Evolutionary conservation across 2,329 filamentous ascomycete genomes (phyloP).

Genomic region (Neospermospora avenae): DNA sequence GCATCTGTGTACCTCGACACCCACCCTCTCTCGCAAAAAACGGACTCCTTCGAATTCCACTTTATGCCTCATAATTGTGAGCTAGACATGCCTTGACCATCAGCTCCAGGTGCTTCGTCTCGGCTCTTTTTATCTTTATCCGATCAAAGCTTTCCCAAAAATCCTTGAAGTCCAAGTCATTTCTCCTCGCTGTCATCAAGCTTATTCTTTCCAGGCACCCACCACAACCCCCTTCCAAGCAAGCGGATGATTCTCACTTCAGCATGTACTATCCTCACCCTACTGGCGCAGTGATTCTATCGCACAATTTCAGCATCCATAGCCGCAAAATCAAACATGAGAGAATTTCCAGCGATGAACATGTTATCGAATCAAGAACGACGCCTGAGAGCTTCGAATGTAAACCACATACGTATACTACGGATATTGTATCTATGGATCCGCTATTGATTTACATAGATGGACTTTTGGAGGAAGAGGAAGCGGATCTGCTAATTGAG

Average conservation of each 20-base stretch:
- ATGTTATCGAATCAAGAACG: neutral
- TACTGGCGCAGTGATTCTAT: neutral
- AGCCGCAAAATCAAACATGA: neutral
- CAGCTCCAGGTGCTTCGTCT: no score
- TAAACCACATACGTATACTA: slow-evolving; percentile 19
- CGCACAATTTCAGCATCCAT: neutral
- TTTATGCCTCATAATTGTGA: no score
- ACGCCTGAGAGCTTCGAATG: slow-evolving; percentile 10
- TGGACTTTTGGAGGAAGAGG: slow-evolving; percentile 16
- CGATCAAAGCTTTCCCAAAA: neutral
- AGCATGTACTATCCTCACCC: neutral
- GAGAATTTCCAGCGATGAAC: neutral
- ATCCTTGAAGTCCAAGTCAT: neutral
- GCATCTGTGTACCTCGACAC: no score
- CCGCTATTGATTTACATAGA: slow-evolving; percentile 29
- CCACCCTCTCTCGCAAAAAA: no score
- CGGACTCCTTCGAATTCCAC: no score
- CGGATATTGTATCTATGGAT: slow-evolving; percentile 25
- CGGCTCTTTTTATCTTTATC: no score
- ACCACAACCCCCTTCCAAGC: neutral
- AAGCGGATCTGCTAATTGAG: slow-evolving; percentile 15
- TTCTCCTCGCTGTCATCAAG: neutral
- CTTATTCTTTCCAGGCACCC: neutral
- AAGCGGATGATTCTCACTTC: neutral
- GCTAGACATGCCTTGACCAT: no score